phyloP scores from a whole-genome alignment of 306 rosid species.

The Alnus rubra region DNA sequence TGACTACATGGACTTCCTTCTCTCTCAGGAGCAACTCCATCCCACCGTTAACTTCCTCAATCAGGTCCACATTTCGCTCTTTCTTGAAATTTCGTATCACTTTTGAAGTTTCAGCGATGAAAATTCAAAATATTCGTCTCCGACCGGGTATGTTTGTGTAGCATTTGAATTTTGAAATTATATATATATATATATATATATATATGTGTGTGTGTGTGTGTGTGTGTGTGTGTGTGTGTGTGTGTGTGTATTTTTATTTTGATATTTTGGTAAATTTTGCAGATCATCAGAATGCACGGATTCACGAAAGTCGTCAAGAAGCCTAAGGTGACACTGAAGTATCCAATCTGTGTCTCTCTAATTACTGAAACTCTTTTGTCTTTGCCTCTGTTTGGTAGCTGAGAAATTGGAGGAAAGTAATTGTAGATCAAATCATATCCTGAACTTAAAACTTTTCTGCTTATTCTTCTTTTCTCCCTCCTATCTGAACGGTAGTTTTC shows the following conservation, averaged over 20 bases:
- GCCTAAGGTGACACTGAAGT: slow-evolving; percentile 49
- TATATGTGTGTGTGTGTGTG: too few species aligned
- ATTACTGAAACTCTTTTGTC: neutral
- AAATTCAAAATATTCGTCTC: neutral
- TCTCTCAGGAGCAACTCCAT: slow-evolving; percentile 35
- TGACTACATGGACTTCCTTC: slow-evolving; percentile 48
- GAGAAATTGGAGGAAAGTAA: too few species aligned
- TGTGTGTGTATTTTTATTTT: neutral
- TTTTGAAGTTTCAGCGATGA: neutral
- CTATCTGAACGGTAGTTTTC: too few species aligned
- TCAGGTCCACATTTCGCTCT: slow-evolving; percentile 48
- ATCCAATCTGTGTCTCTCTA: neutral
- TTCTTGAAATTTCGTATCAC: neutral
- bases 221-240: too few species aligned
- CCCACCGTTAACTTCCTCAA: slow-evolving; percentile 49
- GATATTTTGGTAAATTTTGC: slow-evolving; percentile 3
- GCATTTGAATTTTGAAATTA: neutral
- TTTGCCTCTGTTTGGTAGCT: neutral
- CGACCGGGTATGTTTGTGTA: neutral
- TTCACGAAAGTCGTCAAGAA: slow-evolving; percentile 53
- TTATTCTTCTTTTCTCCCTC: too few species aligned
- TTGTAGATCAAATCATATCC: too few species aligned
- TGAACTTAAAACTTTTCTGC: too few species aligned
- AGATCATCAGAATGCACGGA: slow-evolving; percentile 73
- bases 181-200: too few species aligned